These are phyloP conservation scores for Rubroboletus satanas DNA, from an alignment of 768 basidiomycete genomes.

Conservation along the genomic window DNA sequence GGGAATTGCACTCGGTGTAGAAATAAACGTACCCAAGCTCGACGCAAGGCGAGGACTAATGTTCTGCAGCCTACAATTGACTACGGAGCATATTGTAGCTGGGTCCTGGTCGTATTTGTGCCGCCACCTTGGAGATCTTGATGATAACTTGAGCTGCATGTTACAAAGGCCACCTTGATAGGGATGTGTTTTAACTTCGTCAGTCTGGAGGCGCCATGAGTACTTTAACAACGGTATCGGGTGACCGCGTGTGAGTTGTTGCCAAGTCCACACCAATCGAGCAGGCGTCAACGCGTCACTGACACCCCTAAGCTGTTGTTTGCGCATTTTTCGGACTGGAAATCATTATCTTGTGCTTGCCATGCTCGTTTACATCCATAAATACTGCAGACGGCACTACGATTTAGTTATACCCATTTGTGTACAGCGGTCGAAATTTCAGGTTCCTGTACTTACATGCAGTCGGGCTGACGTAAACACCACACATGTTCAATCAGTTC, in stretches of 20 bases:
- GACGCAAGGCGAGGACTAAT: conserved; percentile 31
- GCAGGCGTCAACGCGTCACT: too few species aligned
- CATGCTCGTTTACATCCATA: too few species aligned
- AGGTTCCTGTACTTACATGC: too few species aligned
- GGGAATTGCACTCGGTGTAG: background rate
- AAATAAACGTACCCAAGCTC: conserved; percentile 20
- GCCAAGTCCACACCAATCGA: too few species aligned
- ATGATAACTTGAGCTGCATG: conserved; percentile 26
- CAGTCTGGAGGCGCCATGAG: background rate
- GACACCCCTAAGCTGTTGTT: too few species aligned
- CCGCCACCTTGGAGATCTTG: conserved; percentile 19
- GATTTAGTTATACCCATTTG: too few species aligned
- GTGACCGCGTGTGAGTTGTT: conserved; percentile 12
- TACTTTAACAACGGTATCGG: conserved; percentile 1
- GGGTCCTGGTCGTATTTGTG: conserved; percentile 28
- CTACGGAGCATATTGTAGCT: conserved; percentile 28
- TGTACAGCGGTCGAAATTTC: background rate
- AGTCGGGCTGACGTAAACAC: background rate
- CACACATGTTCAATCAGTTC: background rate
- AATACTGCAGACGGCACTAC: too few species aligned
- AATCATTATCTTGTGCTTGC: too few species aligned
- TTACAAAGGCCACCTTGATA: background rate
- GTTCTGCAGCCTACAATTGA: conserved; percentile 21
- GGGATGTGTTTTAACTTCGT: background rate
- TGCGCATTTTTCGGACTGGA: too few species aligned